Conservation (phyloP, 2,329 filamentous ascomycete species). For the Teratosphaeriaceae sp. region DNA sequence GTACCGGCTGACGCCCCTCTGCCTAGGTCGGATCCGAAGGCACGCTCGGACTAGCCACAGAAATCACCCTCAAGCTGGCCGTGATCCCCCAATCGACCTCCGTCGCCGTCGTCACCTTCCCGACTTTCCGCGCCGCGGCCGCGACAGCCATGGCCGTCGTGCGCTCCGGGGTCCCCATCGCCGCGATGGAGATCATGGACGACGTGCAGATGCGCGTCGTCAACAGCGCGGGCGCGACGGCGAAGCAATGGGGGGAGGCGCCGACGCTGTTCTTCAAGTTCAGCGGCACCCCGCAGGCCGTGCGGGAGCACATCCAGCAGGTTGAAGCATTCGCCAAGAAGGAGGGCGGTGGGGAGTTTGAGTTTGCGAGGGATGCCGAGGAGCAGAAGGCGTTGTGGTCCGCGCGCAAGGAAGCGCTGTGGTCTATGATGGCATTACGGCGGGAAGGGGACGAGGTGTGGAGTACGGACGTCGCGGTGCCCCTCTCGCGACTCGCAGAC, state of each 20-base stretch:
- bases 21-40: conserved; percentile 80
- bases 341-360: conserved; percentile 50
- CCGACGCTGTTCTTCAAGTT: conserved; percentile 83
- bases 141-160: conserved; percentile 69
- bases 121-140: conserved; percentile 68
- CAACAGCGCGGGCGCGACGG: conserved; percentile 65
- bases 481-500: conserved; percentile 54
- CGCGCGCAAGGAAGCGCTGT: conserved; percentile 54
- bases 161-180: conserved; percentile 65
- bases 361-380: conserved; percentile 48
- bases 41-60: conserved; percentile 73
- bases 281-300: conserved; percentile 67
- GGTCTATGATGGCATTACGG: conserved; percentile 53
- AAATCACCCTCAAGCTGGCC: conserved; percentile 73
- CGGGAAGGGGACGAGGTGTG: conserved; percentile 52
- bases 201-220: conserved; percentile 82
- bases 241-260: conserved; percentile 65
- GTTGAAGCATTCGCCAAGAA: conserved; percentile 61
- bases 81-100: conserved; percentile 69
- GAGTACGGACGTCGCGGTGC: conserved; percentile 57
- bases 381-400: conserved; percentile 54
- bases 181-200: conserved; percentile 81
- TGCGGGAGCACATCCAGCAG: conserved; percentile 66
- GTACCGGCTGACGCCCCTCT: no score
- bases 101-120: conserved; percentile 75